Base-by-base conservation (phyloP, 495 filamentous ascomycete species). In the Aspergillus nidulans region DNA sequence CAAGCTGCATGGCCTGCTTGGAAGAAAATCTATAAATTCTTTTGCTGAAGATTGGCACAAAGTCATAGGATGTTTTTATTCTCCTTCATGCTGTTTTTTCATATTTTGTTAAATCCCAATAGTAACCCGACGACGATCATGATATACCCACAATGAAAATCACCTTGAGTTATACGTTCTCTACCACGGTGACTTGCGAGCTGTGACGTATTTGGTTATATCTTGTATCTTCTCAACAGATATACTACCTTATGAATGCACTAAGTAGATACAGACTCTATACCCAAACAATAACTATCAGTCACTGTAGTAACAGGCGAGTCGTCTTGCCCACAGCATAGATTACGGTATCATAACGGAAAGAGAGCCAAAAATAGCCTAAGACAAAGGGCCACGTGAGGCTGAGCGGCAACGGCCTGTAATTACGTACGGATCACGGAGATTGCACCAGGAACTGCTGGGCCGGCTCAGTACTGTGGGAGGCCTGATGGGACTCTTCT, bases 1-100 rank as follows among this genome's bases (percentile, higher is more conserved):
- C 73, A 72, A 66, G 79, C 77, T 16, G 58, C 67, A 5, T 94
- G 91, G 91, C 91, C 91, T 0, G 69, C 32, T 55, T 96, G 92
- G 92, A 98, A 95, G 81, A 90, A 83, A 67, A 54, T 82, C 18
- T 85, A 81, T 57, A 81, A 80, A 52, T 58, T 78, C 43, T 79
- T 85, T 66, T 85, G 81, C 56, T 85, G 75, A 38, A n/a, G 8
- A 12, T 24, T 10, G 28, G 4, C 26, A 4, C 24, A 49, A 18
- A 26, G 16, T 44, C 30, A 34, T 36, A 57, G 3, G 23, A 34
- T 16, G 8, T 45, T 24, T 34, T 6, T 13, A 10, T n/a, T 52
- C 15, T 43, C 42, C 19, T 26, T 23, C 23, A 23, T 23, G 12
- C 19, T 23, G n/a, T 3, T 45, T 45, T 15, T 45, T 24, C 42